Evolutionary conservation across 2,329 filamentous ascomycete genomes (phyloP).

Genomic region (Calonectria honghensis): DNA sequence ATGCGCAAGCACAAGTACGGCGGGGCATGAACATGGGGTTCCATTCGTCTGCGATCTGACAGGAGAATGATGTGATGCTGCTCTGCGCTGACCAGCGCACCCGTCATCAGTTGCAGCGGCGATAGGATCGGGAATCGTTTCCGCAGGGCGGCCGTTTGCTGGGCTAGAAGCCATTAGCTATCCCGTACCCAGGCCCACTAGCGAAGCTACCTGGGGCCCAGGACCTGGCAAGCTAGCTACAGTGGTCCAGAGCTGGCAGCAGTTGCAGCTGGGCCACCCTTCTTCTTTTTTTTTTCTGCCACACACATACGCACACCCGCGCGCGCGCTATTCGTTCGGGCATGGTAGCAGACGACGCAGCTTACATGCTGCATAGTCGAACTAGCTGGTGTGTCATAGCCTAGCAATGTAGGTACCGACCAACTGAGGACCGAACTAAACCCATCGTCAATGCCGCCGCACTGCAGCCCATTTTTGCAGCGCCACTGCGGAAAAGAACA

Average conservation of each 20-base stretch:
- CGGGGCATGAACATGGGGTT: constrained; percentile 16
- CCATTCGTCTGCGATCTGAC: constrained; percentile 17
- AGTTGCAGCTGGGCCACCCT: not conserved
- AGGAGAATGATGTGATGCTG: constrained; percentile 8
- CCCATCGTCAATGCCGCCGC: constrained; percentile 7
- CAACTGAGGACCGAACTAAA: constrained; percentile 10
- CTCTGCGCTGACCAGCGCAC: constrained; percentile 19
- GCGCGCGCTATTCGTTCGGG: constrained; percentile 2
- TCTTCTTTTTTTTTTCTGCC: not conserved
- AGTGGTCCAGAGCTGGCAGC: not conserved
- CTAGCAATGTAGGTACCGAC: constrained; percentile 26
- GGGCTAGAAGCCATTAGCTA: not conserved
- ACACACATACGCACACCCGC: not conserved
- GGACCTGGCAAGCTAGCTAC: not conserved
- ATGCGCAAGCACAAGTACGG: constrained; percentile 4
- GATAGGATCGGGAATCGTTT: constrained; percentile 33
- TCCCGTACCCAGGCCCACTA: constrained; percentile 19
- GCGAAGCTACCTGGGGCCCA: not conserved
- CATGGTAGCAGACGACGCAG: constrained; percentile 15
- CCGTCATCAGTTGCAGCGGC: constrained; percentile 29
- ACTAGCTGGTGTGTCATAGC: not conserved
- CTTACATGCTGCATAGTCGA: constrained; percentile 17
- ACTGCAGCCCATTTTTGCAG: constrained; percentile 2
- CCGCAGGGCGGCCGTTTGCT: constrained; percentile 29
- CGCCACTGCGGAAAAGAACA: not conserved